phyloP scores from a whole-genome alignment of 2,329 filamentous ascomycete genomes.

The Myotisia sp. region DNA sequence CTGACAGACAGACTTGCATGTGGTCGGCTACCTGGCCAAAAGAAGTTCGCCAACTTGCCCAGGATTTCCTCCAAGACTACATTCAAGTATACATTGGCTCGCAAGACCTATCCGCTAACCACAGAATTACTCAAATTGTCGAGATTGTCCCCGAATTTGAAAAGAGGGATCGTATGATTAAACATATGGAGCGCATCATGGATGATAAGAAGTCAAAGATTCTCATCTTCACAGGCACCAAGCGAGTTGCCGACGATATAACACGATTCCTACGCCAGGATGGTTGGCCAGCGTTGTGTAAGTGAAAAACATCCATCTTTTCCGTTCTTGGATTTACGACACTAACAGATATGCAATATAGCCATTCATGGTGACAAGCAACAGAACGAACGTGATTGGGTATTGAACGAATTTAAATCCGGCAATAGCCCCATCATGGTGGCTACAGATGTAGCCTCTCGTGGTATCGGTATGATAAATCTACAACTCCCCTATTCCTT shows the following conservation, averaged over 20 bases:
- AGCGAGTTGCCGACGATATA: conserved; percentile 94
- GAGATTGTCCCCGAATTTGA: conserved; percentile 93
- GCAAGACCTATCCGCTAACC: conserved; percentile 88
- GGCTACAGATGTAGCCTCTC: conserved; percentile 97
- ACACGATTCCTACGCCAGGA: conserved; percentile 94
- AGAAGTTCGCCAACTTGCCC: conserved; percentile 83
- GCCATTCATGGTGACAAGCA: conserved; percentile 99
- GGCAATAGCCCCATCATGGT: conserved; percentile 99
- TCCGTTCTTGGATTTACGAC: neutral
- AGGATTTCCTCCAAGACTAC: conserved; percentile 85
- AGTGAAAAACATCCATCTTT: conserved; percentile 27
- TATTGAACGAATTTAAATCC: conserved; percentile 98
- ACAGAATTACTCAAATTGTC: conserved; percentile 94
- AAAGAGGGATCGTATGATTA: conserved; percentile 95
- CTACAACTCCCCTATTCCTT: conserved; percentile 31
- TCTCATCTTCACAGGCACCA: conserved; percentile 73
- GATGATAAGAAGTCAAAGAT: conserved; percentile 91
- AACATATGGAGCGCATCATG: conserved; percentile 96
- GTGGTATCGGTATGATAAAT: conserved; percentile 99
- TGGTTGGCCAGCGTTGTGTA: conserved; percentile 92
- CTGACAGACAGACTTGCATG: conserved; percentile 98
- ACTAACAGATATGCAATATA: conserved; percentile 32
- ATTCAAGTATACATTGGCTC: conserved; percentile 99
- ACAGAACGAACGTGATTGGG: conserved; percentile 98
- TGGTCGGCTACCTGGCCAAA: conserved; percentile 99